phyloP scores from a whole-genome alignment of 306 rosid species.

The Fragaria nilgerrensis region DNA sequence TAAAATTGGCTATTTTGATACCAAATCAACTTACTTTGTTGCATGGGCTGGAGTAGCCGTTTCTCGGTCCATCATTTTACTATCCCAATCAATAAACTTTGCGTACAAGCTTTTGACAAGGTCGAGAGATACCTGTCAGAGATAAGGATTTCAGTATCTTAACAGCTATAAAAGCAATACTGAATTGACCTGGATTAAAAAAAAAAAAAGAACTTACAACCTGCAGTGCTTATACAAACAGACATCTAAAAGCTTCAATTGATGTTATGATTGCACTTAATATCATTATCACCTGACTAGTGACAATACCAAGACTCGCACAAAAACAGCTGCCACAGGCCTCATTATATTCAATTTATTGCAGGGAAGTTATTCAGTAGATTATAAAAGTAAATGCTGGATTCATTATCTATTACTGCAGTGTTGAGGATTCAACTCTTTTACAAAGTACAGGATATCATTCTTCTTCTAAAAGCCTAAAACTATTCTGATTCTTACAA shows the following conservation, averaged over 20 bases:
- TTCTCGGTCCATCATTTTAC: constrained; percentile 78
- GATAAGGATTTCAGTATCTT: constrained; percentile 25
- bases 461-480: too few relatives aligned
- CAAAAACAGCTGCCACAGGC: neutral
- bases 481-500: neutral
- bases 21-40: constrained; percentile 68
- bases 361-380: neutral
- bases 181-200: neutral
- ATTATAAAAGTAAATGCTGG: neutral
- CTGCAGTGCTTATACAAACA: neutral
- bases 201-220: neutral
- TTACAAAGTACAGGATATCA: neutral
- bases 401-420: neutral
- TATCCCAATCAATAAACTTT: constrained; percentile 98
- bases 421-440: neutral
- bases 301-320: neutral
- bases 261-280: neutral
- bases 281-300: neutral
- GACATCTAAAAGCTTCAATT: neutral
- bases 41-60: constrained; percentile 87
- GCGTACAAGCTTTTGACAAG: constrained; percentile 95
- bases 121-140: constrained; percentile 90
- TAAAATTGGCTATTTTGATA: constrained; percentile 22
- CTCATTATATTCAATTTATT: neutral
- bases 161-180: constrained; percentile 20